Percentiles rank a stretch among this genome's conserved stretches.
phyloP scores from a whole-genome alignment of 2,329 filamentous ascomycete genomes.

The Colletotrichum somersetense region DNA sequence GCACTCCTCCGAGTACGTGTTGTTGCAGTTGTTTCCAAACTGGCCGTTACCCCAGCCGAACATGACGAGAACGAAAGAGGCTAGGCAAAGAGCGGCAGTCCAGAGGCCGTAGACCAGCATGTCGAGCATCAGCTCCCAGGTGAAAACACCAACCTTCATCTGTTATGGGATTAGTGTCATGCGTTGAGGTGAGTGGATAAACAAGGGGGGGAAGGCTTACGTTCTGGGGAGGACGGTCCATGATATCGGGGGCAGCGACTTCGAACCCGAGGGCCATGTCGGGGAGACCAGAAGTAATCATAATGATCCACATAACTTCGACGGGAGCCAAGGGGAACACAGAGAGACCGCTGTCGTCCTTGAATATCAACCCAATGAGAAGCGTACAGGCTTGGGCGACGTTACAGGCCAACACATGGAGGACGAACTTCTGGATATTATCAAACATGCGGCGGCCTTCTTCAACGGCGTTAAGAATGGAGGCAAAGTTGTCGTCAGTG shows the following conservation, averaged over 20 bases:
- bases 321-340: constrained; percentile 80
- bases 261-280: constrained; percentile 84
- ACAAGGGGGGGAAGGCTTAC: constrained; percentile 53
- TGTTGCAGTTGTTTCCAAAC: constrained; percentile 72
- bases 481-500: constrained; percentile 80
- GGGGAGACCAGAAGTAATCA: constrained; percentile 80
- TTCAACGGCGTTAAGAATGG: constrained; percentile 78
- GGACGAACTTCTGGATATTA: constrained; percentile 80
- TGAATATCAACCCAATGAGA: constrained; percentile 78
- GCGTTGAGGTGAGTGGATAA: too few relatives aligned
- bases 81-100: constrained; percentile 72
- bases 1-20: constrained; percentile 64
- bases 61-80: constrained; percentile 65
- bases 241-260: constrained; percentile 75
- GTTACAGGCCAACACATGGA: constrained; percentile 76
- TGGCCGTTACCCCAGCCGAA: constrained; percentile 64
- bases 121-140: constrained; percentile 72
- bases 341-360: constrained; percentile 71
- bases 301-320: constrained; percentile 84
- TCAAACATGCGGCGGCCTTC: constrained; percentile 79
- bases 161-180: constrained; percentile 34
- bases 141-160: constrained; percentile 70
- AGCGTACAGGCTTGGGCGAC: constrained; percentile 77
- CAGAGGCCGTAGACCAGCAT: constrained; percentile 76
- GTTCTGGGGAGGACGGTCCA: constrained; percentile 76